Evolutionary conservation across 2,329 filamentous ascomycete genomes (phyloP), one percentile per base, ranked within the genome.

Genomic region (Venturia effusa): DNA sequence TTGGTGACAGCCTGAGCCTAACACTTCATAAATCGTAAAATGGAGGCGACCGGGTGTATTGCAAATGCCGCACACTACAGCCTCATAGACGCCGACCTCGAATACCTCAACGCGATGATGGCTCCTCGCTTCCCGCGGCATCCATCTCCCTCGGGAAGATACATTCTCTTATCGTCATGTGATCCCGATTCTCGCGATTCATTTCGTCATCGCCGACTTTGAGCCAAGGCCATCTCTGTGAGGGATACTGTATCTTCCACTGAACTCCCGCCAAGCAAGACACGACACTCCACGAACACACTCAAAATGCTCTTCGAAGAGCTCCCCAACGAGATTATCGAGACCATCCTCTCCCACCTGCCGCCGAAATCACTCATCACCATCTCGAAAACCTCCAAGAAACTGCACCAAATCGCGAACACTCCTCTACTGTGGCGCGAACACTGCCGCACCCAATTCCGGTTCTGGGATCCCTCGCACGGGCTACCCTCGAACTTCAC

Each of bases 251-350:
- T n/a, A n/a, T n/a, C n/a, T n/a, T n/a, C n/a, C n/a, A n/a, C n/a
- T n/a, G n/a, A n/a, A n/a, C n/a, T n/a, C n/a, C n/a, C n/a, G n/a
- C n/a, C n/a, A n/a, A n/a, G n/a, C n/a, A n/a, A n/a, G n/a, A 24
- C 3, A 22, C 19, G 40, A 27, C 24, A 15, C 22, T 11, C 30
- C 22, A 59, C 22, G 11, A 2, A 13, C 8, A 24, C 32, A 10
- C 4, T 17, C 4, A 62, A 22, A 51, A 62, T 62, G 61, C 24
- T 45, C 13, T 51, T 62, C 2, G 32, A 54, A 24, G 40, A 54
- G 2, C 61, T 63, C 11, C 92, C 92, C 48, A 89, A 93, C 74
- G 94, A 99, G 78, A 84, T 97, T 67, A 81, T 97, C 69, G 85
- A 90, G 72, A 83, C 87, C 62, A 88, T 97, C 68, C 81, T 97